Evolutionary conservation across 2,329 filamentous ascomycete genomes (phyloP).

Genomic region (Alternaria viburni): DNA sequence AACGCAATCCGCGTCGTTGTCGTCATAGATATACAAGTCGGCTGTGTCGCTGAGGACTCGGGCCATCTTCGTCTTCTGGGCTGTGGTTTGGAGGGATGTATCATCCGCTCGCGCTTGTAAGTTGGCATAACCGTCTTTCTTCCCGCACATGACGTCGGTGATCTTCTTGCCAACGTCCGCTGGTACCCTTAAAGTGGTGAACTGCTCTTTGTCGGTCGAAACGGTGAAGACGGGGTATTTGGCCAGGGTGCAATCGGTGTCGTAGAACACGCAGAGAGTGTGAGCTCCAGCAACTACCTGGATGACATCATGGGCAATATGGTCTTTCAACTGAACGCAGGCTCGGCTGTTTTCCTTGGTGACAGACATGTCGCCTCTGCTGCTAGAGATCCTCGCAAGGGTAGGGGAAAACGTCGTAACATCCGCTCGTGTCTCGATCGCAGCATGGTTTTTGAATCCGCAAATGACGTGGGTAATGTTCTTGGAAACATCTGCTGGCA

Average conservation of each 20-base stretch:
- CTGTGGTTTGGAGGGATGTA: not conserved
- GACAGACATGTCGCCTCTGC: no score
- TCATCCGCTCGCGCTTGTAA: not conserved
- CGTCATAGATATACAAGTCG: not conserved
- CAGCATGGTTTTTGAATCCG: not conserved
- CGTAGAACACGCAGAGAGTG: not conserved
- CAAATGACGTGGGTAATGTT: not conserved
- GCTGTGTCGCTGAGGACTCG: not conserved
- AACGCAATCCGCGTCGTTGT: not conserved
- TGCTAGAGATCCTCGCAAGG: not conserved
- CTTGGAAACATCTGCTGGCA: not conserved
- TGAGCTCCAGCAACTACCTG: not conserved
- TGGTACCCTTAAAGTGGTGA: not conserved
- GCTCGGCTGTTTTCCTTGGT: not conserved
- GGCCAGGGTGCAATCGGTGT: not conserved
- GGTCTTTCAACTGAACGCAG: not conserved
- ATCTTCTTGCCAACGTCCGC: not conserved
- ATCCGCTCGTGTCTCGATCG: not conserved
- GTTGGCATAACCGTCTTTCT: not conserved
- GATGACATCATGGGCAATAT: not conserved
- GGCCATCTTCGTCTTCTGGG: not conserved
- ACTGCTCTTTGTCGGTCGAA: not conserved
- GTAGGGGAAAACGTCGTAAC: not conserved
- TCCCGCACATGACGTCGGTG: not conserved
- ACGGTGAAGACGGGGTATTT: not conserved